Evolutionary conservation across 305 asterid genomes (phyloP), one percentile per base, ranked within the genome.

Genomic region (Striga hermonthica): DNA sequence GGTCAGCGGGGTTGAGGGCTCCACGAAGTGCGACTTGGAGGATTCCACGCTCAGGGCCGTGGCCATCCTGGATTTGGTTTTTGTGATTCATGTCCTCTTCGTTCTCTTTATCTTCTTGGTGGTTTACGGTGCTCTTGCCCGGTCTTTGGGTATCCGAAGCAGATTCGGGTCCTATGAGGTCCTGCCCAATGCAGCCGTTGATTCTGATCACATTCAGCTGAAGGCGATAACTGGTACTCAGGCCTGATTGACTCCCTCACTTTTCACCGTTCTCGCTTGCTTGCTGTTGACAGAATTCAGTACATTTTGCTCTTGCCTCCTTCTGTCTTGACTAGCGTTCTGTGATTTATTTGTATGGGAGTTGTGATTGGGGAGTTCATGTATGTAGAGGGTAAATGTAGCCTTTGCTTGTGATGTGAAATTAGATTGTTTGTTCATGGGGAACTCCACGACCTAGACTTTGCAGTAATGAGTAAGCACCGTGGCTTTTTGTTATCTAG

Each of bases 11-110:
- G 91, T 92, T 10, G 97, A 89, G 74, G 97, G 98, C 14, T 87
- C 96, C n/a, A 92, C 98, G 40, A 92, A 87, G 77, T 92, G 98
- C 62, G 98, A 92, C 57, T 75, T 90, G 74, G 98, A 92, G 38
- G 98, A 92, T 69, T 80, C 97, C 72, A 89, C 86, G 87, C 85
- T 92, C 28, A 78, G 98, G 74, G 98, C 98, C 0, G 82, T 78
- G 28, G 91, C 98, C 5, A 81, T 93, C 39, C 84, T 90, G 16
- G 98, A 93, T 80, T 78, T 93, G 66, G 63, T 84, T 3, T 90
- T 93, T 56, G 85, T 90, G 3, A 61, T 90, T 45, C 93, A 92
- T 41, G 97, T 87, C 39, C 28, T 84, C 7, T 72, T 92, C 4
- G 97, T 83, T 50, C 62, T 90, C n/a, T 49, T 88, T 61, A 64